These are phyloP conservation scores for Boletus pseudopeckii DNA, from an alignment of 768 basidiomycete genomes.

Conservation along the genomic window DNA sequence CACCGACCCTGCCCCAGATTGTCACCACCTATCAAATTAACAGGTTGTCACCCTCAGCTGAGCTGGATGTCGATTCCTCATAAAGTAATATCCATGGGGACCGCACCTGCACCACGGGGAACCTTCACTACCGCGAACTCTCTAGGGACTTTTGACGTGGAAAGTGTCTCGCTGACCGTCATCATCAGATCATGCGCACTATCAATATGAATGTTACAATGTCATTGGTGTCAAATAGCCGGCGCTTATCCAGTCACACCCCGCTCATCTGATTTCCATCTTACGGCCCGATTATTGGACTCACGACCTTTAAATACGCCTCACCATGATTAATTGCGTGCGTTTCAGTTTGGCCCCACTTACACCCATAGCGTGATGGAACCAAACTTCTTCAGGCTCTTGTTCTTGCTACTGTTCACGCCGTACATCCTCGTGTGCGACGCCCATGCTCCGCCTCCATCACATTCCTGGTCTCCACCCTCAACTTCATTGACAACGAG, in stretches of 20 bases:
- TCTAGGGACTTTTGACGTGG: background rate
- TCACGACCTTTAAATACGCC: background rate
- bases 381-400: slow-evolving; percentile 6
- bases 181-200: background rate
- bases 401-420: slow-evolving; percentile 13
- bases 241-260: background rate
- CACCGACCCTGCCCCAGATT: background rate
- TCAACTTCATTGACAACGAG: background rate
- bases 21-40: background rate
- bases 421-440: slow-evolving; percentile 2
- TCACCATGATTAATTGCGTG: too few relatives aligned
- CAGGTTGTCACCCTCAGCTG: background rate
- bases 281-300: background rate
- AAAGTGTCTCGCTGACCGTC: slow-evolving; percentile 3
- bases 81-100: background rate
- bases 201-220: background rate
- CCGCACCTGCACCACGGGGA: background rate
- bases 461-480: background rate
- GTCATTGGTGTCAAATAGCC: too few relatives aligned
- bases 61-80: background rate
- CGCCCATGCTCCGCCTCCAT: background rate
- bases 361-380: slow-evolving; percentile 15
- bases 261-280: background rate
- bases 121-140: background rate
- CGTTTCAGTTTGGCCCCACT: background rate